These are phyloP conservation scores for Pyricularia sp. DNA, from an alignment of 2,329 filamentous ascomycete species.

Conservation along the genomic window DNA sequence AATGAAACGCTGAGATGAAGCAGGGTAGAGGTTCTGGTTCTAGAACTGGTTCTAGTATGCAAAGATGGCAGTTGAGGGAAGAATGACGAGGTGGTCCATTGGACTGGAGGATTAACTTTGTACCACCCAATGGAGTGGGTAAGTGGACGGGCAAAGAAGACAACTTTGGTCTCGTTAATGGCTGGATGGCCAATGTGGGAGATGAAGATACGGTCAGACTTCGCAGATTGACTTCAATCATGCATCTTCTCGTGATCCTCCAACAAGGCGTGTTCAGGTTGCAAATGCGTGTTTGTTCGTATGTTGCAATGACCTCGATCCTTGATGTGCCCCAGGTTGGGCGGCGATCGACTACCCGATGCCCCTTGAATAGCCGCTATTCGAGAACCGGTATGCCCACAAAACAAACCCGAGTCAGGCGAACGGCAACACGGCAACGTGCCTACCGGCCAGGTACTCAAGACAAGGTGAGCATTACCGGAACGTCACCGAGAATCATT, in stretches of 20 bases:
- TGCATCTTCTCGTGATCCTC: background rate
- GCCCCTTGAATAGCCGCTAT: background rate
- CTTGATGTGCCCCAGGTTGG: background rate
- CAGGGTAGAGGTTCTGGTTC: too few species aligned
- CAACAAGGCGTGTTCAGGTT: too few species aligned
- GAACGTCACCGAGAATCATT: background rate
- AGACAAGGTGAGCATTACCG: background rate
- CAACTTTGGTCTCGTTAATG: background rate
- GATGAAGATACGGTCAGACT: background rate
- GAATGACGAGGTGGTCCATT: background rate
- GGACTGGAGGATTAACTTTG: background rate
- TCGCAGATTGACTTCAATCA: background rate
- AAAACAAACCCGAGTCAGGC: background rate
- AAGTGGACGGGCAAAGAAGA: background rate
- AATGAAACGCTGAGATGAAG: too few species aligned
- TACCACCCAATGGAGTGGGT: background rate
- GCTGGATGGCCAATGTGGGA: background rate
- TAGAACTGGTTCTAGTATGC: too few species aligned
- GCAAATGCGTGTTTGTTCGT: background rate
- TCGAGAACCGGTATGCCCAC: background rate
- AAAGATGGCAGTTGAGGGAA: background rate
- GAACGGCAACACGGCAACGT: background rate
- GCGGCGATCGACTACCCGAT: background rate
- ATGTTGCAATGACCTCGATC: background rate
- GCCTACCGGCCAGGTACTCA: background rate